phyloP scores from a whole-genome alignment of 352 stramenopile genomes.

The Pythium apleroticum region DNA sequence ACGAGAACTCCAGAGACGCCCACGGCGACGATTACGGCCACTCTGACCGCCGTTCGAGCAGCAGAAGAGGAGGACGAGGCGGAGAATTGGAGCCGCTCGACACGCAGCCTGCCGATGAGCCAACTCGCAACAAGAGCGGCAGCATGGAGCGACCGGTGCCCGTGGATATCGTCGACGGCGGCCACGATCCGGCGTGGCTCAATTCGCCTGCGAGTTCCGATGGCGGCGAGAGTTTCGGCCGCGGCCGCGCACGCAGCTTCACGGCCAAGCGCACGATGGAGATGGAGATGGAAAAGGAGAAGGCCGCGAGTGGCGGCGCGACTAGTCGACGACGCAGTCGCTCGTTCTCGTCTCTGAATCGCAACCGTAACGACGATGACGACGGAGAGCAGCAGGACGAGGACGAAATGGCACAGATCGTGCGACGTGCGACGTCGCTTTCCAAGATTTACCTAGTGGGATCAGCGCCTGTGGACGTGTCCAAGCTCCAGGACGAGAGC shows the following conservation, averaged over 20 bases:
- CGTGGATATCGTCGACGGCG: conserved; percentile 35
- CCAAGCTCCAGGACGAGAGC: conserved; percentile 72
- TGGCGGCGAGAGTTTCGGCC: conserved; percentile 24
- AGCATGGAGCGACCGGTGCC: conserved; percentile 31
- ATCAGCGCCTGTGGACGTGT: conserved; percentile 79
- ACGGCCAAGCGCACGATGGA: conserved; percentile 39
- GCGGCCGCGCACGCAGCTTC: conserved; percentile 46
- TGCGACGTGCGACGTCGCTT: conserved; percentile 66
- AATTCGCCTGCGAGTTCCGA: conserved; percentile 23
- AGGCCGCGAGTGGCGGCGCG: not conserved
- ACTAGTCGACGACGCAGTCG: conserved; percentile 53
- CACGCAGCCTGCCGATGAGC: not conserved
- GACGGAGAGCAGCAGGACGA: conserved; percentile 20
- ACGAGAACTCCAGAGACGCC: conserved; percentile 8
- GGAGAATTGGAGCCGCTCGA: conserved; percentile 10
- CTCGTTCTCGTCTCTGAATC: conserved; percentile 59
- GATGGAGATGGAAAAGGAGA: conserved; percentile 30
- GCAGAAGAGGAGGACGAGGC: conserved; percentile 19
- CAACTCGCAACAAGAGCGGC: conserved; percentile 20
- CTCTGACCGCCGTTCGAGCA: conserved; percentile 4
- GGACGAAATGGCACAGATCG: conserved; percentile 47
- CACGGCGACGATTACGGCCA: not conserved
- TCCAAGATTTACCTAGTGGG: conserved; percentile 87
- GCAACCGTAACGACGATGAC: conserved; percentile 8
- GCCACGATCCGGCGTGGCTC: conserved; percentile 39